phyloP scores from a whole-genome alignment of 768 basidiomycete species.

The Brasilioporus rufonigricans region DNA sequence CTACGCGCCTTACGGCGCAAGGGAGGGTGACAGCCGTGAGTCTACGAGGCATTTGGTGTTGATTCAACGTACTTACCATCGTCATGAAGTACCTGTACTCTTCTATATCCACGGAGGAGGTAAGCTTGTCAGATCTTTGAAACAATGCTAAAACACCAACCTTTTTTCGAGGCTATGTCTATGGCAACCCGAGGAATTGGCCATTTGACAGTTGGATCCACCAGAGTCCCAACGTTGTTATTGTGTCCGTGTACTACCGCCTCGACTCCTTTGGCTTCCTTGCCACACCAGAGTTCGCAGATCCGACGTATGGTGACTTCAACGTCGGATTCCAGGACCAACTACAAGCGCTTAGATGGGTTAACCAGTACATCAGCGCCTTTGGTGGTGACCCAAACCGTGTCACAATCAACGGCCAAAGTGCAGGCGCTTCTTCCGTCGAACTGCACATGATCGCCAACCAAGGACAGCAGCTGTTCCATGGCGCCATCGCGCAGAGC shows the following conservation, averaged over 20 bases:
- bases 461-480: slow-evolving; percentile 41
- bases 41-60: not conserved
- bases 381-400: slow-evolving; percentile 40
- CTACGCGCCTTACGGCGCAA: slow-evolving; percentile 51
- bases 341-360: slow-evolving; percentile 38
- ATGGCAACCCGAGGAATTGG: slow-evolving; percentile 63
- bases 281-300: slow-evolving; percentile 44
- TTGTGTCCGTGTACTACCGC: slow-evolving; percentile 67
- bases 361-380: slow-evolving; percentile 35
- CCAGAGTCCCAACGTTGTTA: slow-evolving; percentile 58
- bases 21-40: slow-evolving; percentile 47
- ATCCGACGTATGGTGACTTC: slow-evolving; percentile 42
- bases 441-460: slow-evolving; percentile 57
- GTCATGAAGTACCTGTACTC: slow-evolving; percentile 34
- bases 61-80: not conserved
- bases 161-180: slow-evolving; percentile 45
- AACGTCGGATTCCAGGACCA: slow-evolving; percentile 61
- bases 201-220: slow-evolving; percentile 66
- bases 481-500: slow-evolving; percentile 60
- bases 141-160: not conserved
- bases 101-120: slow-evolving; percentile 43
- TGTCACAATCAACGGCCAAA: slow-evolving; percentile 58
- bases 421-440: slow-evolving; percentile 54
- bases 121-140: not conserved
- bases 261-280: slow-evolving; percentile 65